phyloP scores from a whole-genome alignment of 805 yeast species.

The Teunomyces funiuensis region DNA sequence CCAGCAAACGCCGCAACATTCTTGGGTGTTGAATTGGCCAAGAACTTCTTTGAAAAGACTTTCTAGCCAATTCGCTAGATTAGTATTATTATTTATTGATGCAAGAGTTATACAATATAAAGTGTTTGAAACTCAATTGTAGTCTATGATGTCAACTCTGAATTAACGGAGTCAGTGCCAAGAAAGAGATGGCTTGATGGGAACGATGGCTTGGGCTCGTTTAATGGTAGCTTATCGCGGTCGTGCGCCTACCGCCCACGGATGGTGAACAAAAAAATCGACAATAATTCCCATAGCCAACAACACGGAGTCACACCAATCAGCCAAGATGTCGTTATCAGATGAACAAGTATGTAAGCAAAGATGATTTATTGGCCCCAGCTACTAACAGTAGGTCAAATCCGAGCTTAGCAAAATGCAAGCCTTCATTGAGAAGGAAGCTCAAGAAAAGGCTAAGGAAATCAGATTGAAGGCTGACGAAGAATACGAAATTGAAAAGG shows the following conservation, averaged over 20 bases:
- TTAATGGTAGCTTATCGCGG: constrained; percentile 5
- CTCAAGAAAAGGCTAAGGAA: constrained; percentile 97
- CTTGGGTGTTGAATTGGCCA: constrained; percentile 87
- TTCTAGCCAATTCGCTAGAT: neutral
- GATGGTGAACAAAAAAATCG: constrained; percentile 9
- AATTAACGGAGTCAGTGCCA: too few relatives aligned
- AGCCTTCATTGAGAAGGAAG: constrained; percentile 97
- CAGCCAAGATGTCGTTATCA: constrained; percentile 26
- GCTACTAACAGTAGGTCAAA: constrained; percentile 58
- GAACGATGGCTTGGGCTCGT: too few relatives aligned
- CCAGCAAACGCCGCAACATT: constrained; percentile 99
- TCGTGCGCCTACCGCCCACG: constrained; percentile 9
- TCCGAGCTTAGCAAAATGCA: constrained; percentile 97
- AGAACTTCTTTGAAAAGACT: constrained; percentile 38
- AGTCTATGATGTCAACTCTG: too few relatives aligned
- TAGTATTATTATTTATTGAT: constrained; percentile 3
- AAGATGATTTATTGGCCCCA: neutral
- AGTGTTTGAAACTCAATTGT: neutral
- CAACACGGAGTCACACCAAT: constrained; percentile 8
- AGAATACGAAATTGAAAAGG: constrained; percentile 97
- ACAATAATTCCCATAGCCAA: constrained; percentile 5
- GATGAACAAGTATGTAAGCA: constrained; percentile 30
- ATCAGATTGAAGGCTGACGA: constrained; percentile 95
- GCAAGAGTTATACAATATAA: neutral
- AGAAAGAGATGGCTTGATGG: too few relatives aligned